Base-by-base conservation (phyloP, 148 eudicot species). In the Limonium bicolor region DNA sequence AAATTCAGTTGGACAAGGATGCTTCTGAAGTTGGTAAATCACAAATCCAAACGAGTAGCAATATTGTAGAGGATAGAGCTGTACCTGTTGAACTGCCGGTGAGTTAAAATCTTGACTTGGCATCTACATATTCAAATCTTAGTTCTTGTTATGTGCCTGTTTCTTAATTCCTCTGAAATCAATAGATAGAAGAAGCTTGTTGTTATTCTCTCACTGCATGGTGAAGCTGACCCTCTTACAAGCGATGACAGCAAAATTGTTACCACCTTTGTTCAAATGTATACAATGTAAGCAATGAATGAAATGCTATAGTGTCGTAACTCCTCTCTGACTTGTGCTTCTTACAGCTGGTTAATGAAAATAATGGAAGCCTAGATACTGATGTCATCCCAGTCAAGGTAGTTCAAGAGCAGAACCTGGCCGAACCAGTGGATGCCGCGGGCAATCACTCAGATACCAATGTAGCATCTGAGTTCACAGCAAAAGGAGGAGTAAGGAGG, bases 401-500 rank as follows among this genome's bases (percentile, higher is more conserved):
- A 42, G 68, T 58, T 34, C 61, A 59, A 52, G 80, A 61, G 11
- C 36, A 44, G 16, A 73, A 74, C 22, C 70, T n/a, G n/a, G n/a
- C 48, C 40, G 65, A 65, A 58, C 58, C 32, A 17, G 18, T 36
- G 46, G 72, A 69, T 60, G 69, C 74, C 27, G 58, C 48, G 6
- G 76, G 51, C 48, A 60, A 62, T 31, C 58, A 63, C 61, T 64
- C 86, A 12, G 85, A 85, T 50, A 75, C 66, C 34, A n/a, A n/a
- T n/a, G n/a, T n/a, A n/a, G n/a, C n/a, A n/a, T n/a, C n/a, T n/a
- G 69, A 55, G 54, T 65, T 72, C 15, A 63, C 76, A 23, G 62
- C 73, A n/a, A 76, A 65, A 47, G 88, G 93, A 42, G 85, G 86
- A 50, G 69, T 73, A 67, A 75, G 88, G 61, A 78, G 99, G 71